phyloP scores from a whole-genome alignment of 2,329 filamentous ascomycete genomes.

The Verticillium longisporum region DNA sequence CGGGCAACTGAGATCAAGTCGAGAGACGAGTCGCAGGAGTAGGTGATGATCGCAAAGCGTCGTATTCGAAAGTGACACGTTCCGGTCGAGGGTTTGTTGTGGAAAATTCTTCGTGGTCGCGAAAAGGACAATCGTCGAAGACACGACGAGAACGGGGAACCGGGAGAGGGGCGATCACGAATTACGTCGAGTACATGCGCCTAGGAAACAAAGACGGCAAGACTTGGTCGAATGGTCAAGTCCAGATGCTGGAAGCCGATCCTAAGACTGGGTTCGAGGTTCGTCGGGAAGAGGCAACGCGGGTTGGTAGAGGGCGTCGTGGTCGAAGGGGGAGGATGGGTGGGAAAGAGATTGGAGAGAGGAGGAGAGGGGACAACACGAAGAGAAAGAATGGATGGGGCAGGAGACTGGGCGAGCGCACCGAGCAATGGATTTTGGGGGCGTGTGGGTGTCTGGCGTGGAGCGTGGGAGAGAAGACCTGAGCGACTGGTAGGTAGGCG shows the following conservation, averaged over 20 bases:
- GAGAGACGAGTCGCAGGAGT: not conserved
- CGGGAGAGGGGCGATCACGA: not conserved
- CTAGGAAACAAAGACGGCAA: conserved; percentile 1
- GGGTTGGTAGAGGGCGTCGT: conserved; percentile 6
- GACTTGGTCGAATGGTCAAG: not conserved
- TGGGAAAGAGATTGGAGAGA: conserved; percentile 13
- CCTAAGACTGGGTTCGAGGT: conserved; percentile 7
- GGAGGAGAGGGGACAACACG: conserved; percentile 12
- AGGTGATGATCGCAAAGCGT: not conserved
- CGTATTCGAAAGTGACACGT: not conserved
- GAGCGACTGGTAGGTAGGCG: not conserved
- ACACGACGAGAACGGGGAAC: not conserved
- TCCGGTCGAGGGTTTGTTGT: not conserved
- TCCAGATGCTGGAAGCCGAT: not conserved
- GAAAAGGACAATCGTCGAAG: not conserved
- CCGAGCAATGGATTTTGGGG: not conserved
- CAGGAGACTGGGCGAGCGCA: conserved; percentile 2
- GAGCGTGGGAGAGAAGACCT: not conserved
- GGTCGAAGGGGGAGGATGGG: conserved; percentile 5
- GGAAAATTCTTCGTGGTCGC: conserved; percentile 1
- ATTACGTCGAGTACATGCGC: not conserved
- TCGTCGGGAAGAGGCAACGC: conserved; percentile 4
- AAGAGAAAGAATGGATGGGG: conserved; percentile 9
- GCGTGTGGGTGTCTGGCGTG: not conserved
- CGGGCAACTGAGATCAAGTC: not conserved